A percentile compares a stretch with the other conserved stretches of the same genome.
Evolutionary conservation across 2,329 filamentous ascomycete species (phyloP).

Genomic region (Hysterium pulicare): DNA sequence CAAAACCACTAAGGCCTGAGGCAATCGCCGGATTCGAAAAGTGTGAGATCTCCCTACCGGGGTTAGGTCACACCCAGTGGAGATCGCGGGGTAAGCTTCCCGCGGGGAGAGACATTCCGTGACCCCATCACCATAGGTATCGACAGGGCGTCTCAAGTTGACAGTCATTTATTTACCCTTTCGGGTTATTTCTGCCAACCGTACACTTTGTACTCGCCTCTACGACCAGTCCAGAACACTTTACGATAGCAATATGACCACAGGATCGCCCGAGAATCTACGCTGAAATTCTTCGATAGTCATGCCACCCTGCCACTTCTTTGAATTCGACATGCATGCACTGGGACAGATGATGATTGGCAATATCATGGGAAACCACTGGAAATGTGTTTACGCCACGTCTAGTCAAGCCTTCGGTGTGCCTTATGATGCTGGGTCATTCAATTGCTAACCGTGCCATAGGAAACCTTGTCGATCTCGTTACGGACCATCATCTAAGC

Average conservation of each 20-base stretch:
- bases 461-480: constrained; percentile 16
- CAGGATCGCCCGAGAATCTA: not conserved
- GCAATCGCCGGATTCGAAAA: constrained; percentile 2
- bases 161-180: constrained; percentile 24
- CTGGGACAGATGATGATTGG: no score
- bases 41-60: constrained; percentile 11
- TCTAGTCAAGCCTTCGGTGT: constrained; percentile 14
- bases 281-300: constrained; percentile 8
- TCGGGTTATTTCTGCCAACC: constrained; percentile 14
- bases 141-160: constrained; percentile 25
- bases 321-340: no score
- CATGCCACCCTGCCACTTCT: no score
- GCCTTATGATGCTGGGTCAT: constrained; percentile 16
- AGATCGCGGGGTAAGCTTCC: constrained; percentile 26
- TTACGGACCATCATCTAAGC: constrained; percentile 29
- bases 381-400: constrained; percentile 15
- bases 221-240: constrained; percentile 5
- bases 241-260: constrained; percentile 4
- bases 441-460: constrained; percentile 21
- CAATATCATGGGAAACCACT: constrained; percentile 8
- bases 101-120: constrained; percentile 16
- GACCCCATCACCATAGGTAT: not conserved
- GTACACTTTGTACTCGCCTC: constrained; percentile 12
- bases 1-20: not conserved
- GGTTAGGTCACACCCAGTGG: constrained; percentile 13